A percentile compares a stretch with the other conserved stretches of the same genome.
Conservation (phyloP, 139 green algal genomes). For the Picochlorum costavermella region DNA sequence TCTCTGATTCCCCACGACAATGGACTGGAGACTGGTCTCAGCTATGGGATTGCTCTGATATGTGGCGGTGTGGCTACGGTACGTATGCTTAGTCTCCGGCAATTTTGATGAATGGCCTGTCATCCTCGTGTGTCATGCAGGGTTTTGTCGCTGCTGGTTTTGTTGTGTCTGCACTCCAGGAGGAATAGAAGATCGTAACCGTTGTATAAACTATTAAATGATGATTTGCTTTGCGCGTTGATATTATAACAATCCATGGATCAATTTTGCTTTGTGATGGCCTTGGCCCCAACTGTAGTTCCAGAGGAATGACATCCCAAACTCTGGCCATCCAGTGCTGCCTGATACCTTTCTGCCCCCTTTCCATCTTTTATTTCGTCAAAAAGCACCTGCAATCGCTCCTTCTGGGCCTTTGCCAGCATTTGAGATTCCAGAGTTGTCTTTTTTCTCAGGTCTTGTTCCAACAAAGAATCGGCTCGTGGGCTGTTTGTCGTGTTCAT, state of each 20-base stretch:
- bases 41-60: conserved; percentile 18
- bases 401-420: conserved; percentile 39
- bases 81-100: not conserved
- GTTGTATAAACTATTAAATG: no score
- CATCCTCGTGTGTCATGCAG: no score
- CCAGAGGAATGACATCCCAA: conserved; percentile 41
- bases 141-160: conserved; percentile 31
- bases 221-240: no score
- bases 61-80: conserved; percentile 8
- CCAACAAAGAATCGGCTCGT: conserved; percentile 14
- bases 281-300: conserved; percentile 19
- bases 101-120: no score
- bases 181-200: conserved; percentile 15
- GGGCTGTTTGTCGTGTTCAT: conserved; percentile 17
- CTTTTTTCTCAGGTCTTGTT: conserved; percentile 19
- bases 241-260: no score
- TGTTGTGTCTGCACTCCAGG: conserved; percentile 37
- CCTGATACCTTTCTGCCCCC: conserved; percentile 33
- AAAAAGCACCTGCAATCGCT: conserved; percentile 46
- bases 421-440: conserved; percentile 22
- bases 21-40: conserved; percentile 9
- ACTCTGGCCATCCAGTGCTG: conserved; percentile 36
- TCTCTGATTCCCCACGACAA: conserved; percentile 41
- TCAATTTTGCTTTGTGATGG: conserved; percentile 12
- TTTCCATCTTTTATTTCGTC: conserved; percentile 29